Evolutionary conservation across 2,329 filamentous ascomycete genomes (phyloP).

Genomic region (Aspergillus caelatus): DNA sequence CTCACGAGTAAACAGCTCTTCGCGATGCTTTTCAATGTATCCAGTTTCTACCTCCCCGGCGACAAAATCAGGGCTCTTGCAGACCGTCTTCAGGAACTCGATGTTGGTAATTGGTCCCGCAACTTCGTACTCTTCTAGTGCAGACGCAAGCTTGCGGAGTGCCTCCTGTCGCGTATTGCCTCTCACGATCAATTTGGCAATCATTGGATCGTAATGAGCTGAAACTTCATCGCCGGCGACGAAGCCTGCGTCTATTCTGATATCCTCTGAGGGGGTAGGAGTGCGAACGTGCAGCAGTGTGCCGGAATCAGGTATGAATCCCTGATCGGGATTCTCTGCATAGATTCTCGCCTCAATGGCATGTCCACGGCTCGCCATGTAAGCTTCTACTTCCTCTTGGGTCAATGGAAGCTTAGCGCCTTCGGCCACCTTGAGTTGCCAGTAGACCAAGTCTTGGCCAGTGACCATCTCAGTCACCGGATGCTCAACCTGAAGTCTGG

Average conservation of each 20-base stretch:
- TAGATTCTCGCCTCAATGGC: slow-evolving; percentile 97
- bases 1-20: slow-evolving; percentile 72
- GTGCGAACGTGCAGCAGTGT: slow-evolving; percentile 80
- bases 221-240: slow-evolving; percentile 88
- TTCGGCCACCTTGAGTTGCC: slow-evolving; percentile 88
- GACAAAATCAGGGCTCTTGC: slow-evolving; percentile 78
- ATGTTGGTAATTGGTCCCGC: slow-evolving; percentile 94
- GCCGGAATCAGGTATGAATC: slow-evolving; percentile 93
- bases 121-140: slow-evolving; percentile 86
- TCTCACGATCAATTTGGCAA: slow-evolving; percentile 92
- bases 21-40: slow-evolving; percentile 87
- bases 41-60: slow-evolving; percentile 90
- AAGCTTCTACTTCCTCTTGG: slow-evolving; percentile 66
- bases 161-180: slow-evolving; percentile 77
- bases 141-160: slow-evolving; percentile 77
- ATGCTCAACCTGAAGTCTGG: slow-evolving; percentile 92
- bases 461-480: slow-evolving; percentile 86
- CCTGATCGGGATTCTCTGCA: slow-evolving; percentile 87
- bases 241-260: slow-evolving; percentile 93
- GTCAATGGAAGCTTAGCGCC: slow-evolving; percentile 68
- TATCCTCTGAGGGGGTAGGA: slow-evolving; percentile 67
- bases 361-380: slow-evolving; percentile 75
- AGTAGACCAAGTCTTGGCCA: slow-evolving; percentile 80
- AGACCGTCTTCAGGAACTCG: slow-evolving; percentile 90
- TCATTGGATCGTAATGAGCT: slow-evolving; percentile 97